Conservation (phyloP, 345 rosid genomes). For the Capsella bursapastoris region DNA sequence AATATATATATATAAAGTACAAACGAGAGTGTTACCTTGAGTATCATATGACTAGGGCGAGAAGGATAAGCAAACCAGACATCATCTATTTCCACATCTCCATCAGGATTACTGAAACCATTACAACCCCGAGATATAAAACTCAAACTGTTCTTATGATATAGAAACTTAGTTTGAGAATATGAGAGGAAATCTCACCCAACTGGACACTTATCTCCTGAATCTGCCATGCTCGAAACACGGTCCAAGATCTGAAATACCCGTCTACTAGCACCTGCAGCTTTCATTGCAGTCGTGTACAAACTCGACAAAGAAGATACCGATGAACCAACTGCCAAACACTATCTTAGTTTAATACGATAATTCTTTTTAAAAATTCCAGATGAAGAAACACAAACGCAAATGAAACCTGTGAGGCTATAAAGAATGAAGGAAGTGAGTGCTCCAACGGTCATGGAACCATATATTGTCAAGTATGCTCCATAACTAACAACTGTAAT, state of each 20-base stretch:
- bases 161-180: background rate
- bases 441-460: constrained; percentile 83
- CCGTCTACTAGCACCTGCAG: constrained; percentile 95
- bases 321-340: constrained; percentile 81
- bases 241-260: constrained; percentile 94
- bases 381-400: background rate
- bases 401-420: constrained; percentile 82
- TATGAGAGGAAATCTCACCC: constrained; percentile 56
- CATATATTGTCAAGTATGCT: constrained; percentile 82
- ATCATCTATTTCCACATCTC: constrained; percentile 84
- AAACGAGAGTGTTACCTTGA: too few relatives aligned
- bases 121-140: background rate
- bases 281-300: constrained; percentile 93
- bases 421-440: constrained; percentile 97
- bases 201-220: constrained; percentile 78
- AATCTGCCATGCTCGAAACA: constrained; percentile 73
- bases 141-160: background rate
- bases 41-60: constrained; percentile 88
- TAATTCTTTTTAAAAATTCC: background rate
- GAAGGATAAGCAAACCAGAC: constrained; percentile 99
- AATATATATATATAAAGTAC: background rate
- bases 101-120: constrained; percentile 74
- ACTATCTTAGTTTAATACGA: constrained; percentile 5
- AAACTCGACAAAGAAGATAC: constrained; percentile 82
- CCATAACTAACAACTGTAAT: constrained; percentile 84